Evolutionary conservation across 1,284 basidiomycete species (phyloP).

Genomic region (Ustilago vetiveriae): DNA sequence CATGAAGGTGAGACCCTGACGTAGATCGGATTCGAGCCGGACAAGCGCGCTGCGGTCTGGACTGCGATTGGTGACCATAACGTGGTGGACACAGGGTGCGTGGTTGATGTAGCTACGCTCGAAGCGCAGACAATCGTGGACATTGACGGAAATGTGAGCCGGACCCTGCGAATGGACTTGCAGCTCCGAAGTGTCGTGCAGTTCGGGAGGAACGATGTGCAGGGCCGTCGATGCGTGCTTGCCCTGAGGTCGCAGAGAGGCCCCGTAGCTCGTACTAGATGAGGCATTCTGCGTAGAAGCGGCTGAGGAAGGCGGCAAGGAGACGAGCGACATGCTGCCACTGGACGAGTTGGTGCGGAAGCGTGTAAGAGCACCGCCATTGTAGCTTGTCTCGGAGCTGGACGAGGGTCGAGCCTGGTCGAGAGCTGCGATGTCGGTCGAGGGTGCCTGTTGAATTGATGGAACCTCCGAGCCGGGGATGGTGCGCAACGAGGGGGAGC

Average conservation of each 20-base stretch:
- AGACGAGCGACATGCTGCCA: conserved; percentile 38
- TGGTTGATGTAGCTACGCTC: conserved; percentile 60
- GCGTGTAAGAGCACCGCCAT: conserved; percentile 20
- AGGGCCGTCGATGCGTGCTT: conserved; percentile 15
- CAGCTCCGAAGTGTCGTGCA: conserved; percentile 27
- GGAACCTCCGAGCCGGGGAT: conserved; percentile 2
- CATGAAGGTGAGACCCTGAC: conserved; percentile 54
- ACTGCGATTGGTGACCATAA: conserved; percentile 47
- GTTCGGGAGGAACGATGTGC: conserved; percentile 31
- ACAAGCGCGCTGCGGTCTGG: conserved; percentile 41
- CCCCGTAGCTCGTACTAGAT: conserved; percentile 34
- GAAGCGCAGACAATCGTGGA: conserved; percentile 38
- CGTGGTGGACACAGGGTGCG: conserved; percentile 49
- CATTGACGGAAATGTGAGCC: conserved; percentile 29
- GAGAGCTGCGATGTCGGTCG: conserved; percentile 3
- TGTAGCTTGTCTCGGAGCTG: conserved; percentile 18
- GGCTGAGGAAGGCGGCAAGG: conserved; percentile 33
- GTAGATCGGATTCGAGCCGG: conserved; percentile 53
- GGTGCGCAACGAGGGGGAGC: conserved; percentile 25
- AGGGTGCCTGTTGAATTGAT: background rate
- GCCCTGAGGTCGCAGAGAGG: conserved; percentile 13
- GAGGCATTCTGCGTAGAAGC: conserved; percentile 39
- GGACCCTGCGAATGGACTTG: conserved; percentile 34
- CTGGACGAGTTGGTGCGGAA: conserved; percentile 42
- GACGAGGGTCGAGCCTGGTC: conserved; percentile 1